A percentile compares a stretch with the other conserved stretches of the same genome.
Evolutionary conservation across 2,329 filamentous ascomycete genomes (phyloP).

Genomic region (Didymella glomerata): DNA sequence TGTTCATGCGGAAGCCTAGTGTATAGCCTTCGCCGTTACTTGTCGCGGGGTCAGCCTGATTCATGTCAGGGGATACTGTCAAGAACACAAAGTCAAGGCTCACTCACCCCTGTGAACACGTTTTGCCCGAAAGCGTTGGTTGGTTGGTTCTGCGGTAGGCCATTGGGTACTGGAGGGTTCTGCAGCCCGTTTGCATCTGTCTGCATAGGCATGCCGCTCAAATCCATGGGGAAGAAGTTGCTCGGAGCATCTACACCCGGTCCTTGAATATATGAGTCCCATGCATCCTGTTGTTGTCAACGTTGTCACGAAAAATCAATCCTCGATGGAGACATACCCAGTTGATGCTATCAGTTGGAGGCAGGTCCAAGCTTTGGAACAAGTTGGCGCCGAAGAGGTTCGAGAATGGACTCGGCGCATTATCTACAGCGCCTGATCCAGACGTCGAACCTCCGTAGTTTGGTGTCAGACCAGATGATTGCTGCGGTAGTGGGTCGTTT

Average conservation of each 20-base stretch:
- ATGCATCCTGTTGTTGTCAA: conserved; percentile 59
- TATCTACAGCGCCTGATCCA: conserved; percentile 46
- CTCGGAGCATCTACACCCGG: conserved; percentile 55
- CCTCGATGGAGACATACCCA: conserved; percentile 63
- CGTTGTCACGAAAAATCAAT: background rate
- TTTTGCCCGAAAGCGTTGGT: conserved; percentile 45
- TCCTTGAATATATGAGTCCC: conserved; percentile 74
- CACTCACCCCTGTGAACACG: conserved; percentile 53
- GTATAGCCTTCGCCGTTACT: conserved; percentile 36
- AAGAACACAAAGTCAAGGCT: conserved; percentile 1
- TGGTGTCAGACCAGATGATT: conserved; percentile 44
- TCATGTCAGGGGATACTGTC: conserved; percentile 2
- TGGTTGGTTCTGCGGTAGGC: conserved; percentile 34
- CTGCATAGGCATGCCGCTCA: conserved; percentile 46
- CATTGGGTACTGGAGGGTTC: conserved; percentile 25
- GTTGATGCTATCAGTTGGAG: conserved; percentile 61
- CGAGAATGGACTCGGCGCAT: conserved; percentile 62
- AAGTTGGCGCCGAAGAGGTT: conserved; percentile 61
- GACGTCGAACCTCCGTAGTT: conserved; percentile 46
- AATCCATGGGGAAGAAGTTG: conserved; percentile 57
- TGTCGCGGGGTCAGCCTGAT: conserved; percentile 41
- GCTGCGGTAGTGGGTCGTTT: conserved; percentile 47
- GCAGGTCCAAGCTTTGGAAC: conserved; percentile 64
- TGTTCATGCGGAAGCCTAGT: conserved; percentile 43
- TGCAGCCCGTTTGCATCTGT: conserved; percentile 35